Base-by-base conservation (phyloP, 1,284 basidiomycete species). In the Phylloboletellus chloephorus region DNA sequence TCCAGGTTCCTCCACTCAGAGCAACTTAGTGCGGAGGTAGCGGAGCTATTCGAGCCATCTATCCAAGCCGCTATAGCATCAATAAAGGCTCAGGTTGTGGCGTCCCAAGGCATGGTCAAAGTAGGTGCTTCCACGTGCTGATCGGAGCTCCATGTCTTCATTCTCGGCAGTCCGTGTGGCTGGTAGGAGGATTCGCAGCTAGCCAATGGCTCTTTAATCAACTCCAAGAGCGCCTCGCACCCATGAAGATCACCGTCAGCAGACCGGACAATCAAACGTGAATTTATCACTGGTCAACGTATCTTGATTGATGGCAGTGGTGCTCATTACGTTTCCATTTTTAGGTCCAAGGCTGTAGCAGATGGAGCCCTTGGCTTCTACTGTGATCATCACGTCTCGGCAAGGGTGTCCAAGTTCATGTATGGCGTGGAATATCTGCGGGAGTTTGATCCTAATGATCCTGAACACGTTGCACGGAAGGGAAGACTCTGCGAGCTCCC, bases 331-430 rank as follows among this genome's bases (percentile, higher is more conserved):
- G 3, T 45, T 45, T 24, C 41, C 13, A 5, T 48, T 23, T 38
- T 28, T 48, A 86, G 83, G 16, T 86, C 84, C 13, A 87, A 87
- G 60, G 83, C 83, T 5, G 84, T 87, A 5, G 83, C 84, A 23
- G 83, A 88, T 51, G 84, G 84, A 13, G 83, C 83, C 1, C 77
- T 87, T 48, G 83, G 84, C 10, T 88, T 87, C 62, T 87, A 85
- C 60, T 83, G 80, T 50, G 84, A 88, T 56, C 84, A 87, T 47
- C 80, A 85, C 51, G 83, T 87, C 46, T 81, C 80, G 6, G 81
- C 83, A 23, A 74, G 84, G 28, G 76, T 86, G 66, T 80, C 81
- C 30, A 84, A 73, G 57, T 84, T 80, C 57, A 79, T 85, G 74
- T 88, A 87, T 53, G 84, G 84, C 13, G 83, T 87, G 33, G 83